Conservation (phyloP, 202 grass and related monocot species). For the Panicum virgatum region DNA sequence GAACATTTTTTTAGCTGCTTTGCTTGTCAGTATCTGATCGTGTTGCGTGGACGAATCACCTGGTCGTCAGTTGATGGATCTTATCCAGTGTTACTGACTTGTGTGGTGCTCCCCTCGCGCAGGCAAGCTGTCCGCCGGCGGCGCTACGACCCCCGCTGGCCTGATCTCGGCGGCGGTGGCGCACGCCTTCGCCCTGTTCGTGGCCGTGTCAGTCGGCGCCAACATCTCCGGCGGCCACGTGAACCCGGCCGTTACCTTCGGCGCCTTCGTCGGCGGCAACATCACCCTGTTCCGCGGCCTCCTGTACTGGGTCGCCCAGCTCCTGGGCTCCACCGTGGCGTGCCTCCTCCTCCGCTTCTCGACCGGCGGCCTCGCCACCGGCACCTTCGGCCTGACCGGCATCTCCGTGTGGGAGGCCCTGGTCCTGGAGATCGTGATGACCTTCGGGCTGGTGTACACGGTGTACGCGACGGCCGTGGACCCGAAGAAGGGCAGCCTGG, state of each 20-base stretch:
- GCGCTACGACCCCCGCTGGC: slow-evolving; percentile 34
- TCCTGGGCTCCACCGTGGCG: slow-evolving; percentile 72
- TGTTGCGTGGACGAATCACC: background rate
- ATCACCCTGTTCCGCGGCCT: slow-evolving; percentile 83
- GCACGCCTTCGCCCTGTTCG: slow-evolving; percentile 87
- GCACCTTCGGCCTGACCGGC: slow-evolving; percentile 69
- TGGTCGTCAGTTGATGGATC: background rate
- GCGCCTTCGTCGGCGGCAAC: slow-evolving; percentile 85
- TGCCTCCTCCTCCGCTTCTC: slow-evolving; percentile 79
- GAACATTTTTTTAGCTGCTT: background rate
- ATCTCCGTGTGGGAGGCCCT: slow-evolving; percentile 57
- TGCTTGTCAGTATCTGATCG: background rate
- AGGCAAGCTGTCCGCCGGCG: slow-evolving; percentile 68
- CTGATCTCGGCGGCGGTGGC: slow-evolving; percentile 69
- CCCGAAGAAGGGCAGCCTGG: slow-evolving; percentile 77
- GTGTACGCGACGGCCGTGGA: slow-evolving; percentile 88
- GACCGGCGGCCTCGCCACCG: slow-evolving; percentile 63
- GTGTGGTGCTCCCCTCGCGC: too few species aligned
- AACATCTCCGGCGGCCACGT: slow-evolving; percentile 99
- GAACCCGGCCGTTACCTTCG: slow-evolving; percentile 92
- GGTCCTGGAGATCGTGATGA: slow-evolving; percentile 91
- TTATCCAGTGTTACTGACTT: background rate
- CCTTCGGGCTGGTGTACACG: slow-evolving; percentile 94
- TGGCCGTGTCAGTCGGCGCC: slow-evolving; percentile 76
- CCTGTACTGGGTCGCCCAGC: slow-evolving; percentile 92